Conservation (phyloP, 75 land plant genomes). For the Sequoia sempervirens region DNA sequence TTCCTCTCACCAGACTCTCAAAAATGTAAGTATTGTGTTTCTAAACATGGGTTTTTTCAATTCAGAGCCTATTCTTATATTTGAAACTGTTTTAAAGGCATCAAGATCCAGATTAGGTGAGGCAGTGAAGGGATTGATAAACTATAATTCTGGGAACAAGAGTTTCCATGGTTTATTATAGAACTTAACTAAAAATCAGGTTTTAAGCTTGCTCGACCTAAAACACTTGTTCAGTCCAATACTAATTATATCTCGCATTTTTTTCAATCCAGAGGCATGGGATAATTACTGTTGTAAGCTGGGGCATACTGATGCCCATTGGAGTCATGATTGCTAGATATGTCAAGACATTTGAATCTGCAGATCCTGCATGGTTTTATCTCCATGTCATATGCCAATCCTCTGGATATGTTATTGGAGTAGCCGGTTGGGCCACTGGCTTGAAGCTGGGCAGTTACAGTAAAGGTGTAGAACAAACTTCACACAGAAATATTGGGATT, state of each 20-base stretch:
- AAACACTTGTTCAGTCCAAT: background rate
- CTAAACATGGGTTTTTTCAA: too few species aligned
- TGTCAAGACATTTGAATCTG: slow-evolving; percentile 38
- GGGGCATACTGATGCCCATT: slow-evolving; percentile 75
- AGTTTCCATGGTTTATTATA: too few species aligned
- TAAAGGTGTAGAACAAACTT: slow-evolving; percentile 9
- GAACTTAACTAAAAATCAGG: too few species aligned
- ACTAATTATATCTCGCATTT: background rate
- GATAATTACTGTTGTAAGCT: slow-evolving; percentile 55
- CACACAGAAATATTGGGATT: slow-evolving; percentile 63
- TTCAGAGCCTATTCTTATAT: too few species aligned
- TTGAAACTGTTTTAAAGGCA: too few species aligned
- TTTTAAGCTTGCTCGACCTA: background rate
- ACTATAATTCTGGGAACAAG: too few species aligned
- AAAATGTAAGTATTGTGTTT: too few species aligned
- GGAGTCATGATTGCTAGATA: slow-evolving; percentile 67
- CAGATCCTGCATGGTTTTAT: slow-evolving; percentile 73
- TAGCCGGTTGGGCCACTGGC: slow-evolving; percentile 70
- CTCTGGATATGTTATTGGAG: slow-evolving; percentile 63
- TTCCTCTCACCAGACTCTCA: too few species aligned
- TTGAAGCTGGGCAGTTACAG: slow-evolving; percentile 47
- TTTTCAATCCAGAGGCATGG: slow-evolving; percentile 57
- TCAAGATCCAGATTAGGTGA: too few species aligned
- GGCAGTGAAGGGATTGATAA: too few species aligned
- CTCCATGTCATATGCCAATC: slow-evolving; percentile 61